A percentile compares a stretch with the other conserved stretches of the same genome.
phyloP scores from a whole-genome alignment of 2,329 filamentous ascomycete species.

The Emericellopsis cladophorae region DNA sequence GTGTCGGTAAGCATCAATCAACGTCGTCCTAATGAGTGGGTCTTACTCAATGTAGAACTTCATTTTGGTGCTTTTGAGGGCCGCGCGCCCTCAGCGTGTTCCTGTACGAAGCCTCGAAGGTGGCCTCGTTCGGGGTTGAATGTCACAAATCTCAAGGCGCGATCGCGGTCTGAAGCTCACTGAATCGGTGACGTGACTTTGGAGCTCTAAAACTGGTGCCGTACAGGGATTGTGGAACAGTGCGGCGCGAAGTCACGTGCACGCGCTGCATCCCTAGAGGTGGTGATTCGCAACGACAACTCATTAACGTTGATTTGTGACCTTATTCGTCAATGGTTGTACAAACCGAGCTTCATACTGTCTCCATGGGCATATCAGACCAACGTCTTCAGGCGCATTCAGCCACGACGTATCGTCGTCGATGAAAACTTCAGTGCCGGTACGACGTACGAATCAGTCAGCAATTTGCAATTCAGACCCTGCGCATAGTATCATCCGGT shows the following conservation, averaged over 20 bases:
- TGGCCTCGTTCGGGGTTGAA: neutral
- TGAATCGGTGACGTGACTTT: neutral
- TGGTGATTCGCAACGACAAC: too few species aligned
- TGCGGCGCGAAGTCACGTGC: neutral
- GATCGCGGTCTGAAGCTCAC: neutral
- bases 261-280: too few species aligned
- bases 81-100: neutral
- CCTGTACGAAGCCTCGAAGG: neutral
- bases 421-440: too few species aligned
- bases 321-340: neutral
- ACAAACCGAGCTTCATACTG: too few species aligned
- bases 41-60: slow-evolving; percentile 39
- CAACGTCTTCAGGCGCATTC: too few species aligned
- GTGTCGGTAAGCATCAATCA: neutral
- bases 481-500: too few species aligned
- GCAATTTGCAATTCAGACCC: too few species aligned
- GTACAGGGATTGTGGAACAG: too few species aligned
- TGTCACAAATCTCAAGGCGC: neutral
- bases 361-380: too few species aligned
- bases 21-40: neutral
- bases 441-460: too few species aligned
- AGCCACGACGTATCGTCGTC: too few species aligned
- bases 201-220: neutral
- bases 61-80: slow-evolving; percentile 19
- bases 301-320: neutral